These are phyloP conservation scores for Capillidium heterosporum DNA, from an alignment of 371 early-diverging fungal species.

Conservation along the genomic window DNA sequence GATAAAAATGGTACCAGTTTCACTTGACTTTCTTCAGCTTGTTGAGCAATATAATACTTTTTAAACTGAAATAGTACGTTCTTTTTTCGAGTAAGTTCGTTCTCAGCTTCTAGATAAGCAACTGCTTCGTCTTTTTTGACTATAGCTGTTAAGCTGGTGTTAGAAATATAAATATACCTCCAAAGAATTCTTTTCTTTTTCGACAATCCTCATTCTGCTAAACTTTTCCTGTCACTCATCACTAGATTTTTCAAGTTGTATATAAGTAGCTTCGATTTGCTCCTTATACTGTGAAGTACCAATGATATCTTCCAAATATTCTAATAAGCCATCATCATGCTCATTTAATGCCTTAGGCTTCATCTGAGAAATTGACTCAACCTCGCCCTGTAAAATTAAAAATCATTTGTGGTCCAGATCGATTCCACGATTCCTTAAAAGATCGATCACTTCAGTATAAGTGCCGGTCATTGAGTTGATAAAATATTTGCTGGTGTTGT, in stretches of 20 bases:
- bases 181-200: slow-evolving; percentile 10
- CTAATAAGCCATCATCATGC: slow-evolving; percentile 92
- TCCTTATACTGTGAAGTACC: slow-evolving; percentile 87
- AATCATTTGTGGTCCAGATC: slow-evolving; percentile 99
- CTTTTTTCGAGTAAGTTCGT: slow-evolving; percentile 46
- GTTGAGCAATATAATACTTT: neutral
- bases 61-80: neutral
- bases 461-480: slow-evolving; percentile 54
- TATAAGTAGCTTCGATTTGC: slow-evolving; percentile 60
- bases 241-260: slow-evolving; percentile 47
- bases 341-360: slow-evolving; percentile 89
- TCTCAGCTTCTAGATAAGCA: slow-evolving; percentile 57
- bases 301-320: slow-evolving; percentile 99
- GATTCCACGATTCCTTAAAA: slow-evolving; percentile 80
- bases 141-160: slow-evolving; percentile 7
- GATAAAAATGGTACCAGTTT: neutral
- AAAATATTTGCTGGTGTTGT: slow-evolving; percentile 54
- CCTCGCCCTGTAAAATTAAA: slow-evolving; percentile 98
- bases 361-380: slow-evolving; percentile 98
- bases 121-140: slow-evolving; percentile 73
- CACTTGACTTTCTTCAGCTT: neutral
- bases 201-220: slow-evolving; percentile 47
- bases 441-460: slow-evolving; percentile 68
- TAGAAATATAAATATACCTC: slow-evolving; percentile 7
- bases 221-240: slow-evolving; percentile 67